Conservation (phyloP, 148 eudicot genomes). For the Spergularia bocconei region DNA sequence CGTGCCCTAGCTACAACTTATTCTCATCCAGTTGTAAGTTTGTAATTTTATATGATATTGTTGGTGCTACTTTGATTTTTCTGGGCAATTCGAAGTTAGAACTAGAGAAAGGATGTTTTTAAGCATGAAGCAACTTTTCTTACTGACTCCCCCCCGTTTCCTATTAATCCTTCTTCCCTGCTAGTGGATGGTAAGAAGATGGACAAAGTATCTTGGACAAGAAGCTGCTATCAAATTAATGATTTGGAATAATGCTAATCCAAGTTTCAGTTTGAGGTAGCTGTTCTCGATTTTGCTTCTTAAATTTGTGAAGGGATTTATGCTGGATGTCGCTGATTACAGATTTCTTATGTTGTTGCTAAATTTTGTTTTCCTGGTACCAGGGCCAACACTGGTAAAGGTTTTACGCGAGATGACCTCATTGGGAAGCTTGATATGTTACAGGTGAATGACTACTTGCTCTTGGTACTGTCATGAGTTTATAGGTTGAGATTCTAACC, state of each 20-base stretch:
- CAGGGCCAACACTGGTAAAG: constrained; percentile 82
- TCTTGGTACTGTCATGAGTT: not conserved
- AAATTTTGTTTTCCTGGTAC: constrained; percentile 20
- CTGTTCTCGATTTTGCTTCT: not conserved
- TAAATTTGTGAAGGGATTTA: not conserved
- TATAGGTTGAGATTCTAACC: constrained; percentile 15
- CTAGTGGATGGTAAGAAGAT: constrained; percentile 97
- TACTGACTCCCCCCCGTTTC: constrained; percentile 4
- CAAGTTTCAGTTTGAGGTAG: constrained; percentile 82
- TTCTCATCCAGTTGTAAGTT: constrained; percentile 99
- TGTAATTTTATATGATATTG: constrained; percentile 2
- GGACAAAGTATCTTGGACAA: constrained; percentile 72
- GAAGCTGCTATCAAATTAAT: constrained; percentile 79
- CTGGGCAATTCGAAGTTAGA: not conserved
- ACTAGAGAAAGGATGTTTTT: not conserved
- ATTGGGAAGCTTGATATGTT: constrained; percentile 47
- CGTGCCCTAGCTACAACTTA: constrained; percentile 86
- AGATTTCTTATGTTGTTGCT: not conserved
- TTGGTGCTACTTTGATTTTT: not conserved
- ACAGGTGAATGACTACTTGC: constrained; percentile 42
- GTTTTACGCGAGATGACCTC: constrained; percentile 71
- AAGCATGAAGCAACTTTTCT: not conserved
- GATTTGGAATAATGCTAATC: constrained; percentile 89
- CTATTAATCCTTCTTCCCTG: not conserved
- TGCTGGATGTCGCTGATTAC: not conserved